phyloP scores from a whole-genome alignment of 768 basidiomycete species.

The Pleurotus giganteus region DNA sequence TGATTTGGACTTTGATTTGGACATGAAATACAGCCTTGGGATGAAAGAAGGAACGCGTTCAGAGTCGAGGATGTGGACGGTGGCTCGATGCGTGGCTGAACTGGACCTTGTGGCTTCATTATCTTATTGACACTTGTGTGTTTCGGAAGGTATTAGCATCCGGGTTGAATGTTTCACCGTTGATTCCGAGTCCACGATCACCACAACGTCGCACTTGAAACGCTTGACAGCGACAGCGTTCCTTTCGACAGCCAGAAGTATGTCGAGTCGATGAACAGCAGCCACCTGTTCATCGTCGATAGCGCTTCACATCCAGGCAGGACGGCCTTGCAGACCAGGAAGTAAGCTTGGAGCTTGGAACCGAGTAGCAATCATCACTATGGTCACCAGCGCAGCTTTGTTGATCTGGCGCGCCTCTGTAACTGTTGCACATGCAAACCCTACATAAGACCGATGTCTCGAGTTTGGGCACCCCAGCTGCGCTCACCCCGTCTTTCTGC shows the following conservation, averaged over 20 bases:
- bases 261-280: no score
- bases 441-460: slow-evolving; percentile 3
- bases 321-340: not conserved
- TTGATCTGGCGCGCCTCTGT: not conserved
- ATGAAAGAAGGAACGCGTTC: not conserved
- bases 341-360: not conserved
- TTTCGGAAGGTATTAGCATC: no score
- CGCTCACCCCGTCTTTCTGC: slow-evolving; percentile 5
- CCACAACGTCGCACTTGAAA: no score
- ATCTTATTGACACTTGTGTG: no score
- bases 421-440: not conserved
- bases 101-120: no score
- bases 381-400: slow-evolving; percentile 4
- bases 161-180: no score
- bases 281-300: not conserved
- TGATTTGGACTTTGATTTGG: slow-evolving; percentile 17
- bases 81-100: no score
- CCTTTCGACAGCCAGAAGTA: no score
- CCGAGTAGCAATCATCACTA: not conserved
- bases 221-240: no score
- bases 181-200: no score
- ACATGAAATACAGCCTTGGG: not conserved
- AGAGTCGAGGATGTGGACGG: no score
- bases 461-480: not conserved
- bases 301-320: not conserved